These are phyloP conservation scores for Penicillium herquei DNA, from an alignment of 495 filamentous ascomycete genomes.

Conservation along the genomic window DNA sequence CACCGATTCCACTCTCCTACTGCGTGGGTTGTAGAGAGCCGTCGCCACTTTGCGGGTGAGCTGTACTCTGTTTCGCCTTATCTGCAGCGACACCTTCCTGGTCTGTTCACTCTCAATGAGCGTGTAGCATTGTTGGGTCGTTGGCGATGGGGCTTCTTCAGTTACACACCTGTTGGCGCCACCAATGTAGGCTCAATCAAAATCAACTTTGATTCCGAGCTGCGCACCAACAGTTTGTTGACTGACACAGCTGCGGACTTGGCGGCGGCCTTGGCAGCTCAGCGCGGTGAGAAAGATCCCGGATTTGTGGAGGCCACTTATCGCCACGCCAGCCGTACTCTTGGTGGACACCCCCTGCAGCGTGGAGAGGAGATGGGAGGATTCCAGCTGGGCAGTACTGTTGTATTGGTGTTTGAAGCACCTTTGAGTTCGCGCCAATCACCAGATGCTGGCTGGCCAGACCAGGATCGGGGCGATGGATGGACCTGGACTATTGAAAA, in stretches of 20 bases:
- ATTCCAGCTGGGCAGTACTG: constrained; percentile 92
- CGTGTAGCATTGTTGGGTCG: constrained; percentile 89
- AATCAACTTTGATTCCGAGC: constrained; percentile 94
- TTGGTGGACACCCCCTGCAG: constrained; percentile 78
- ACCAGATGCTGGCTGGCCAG: constrained; percentile 62
- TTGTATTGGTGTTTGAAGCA: constrained; percentile 96
- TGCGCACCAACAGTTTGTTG: constrained; percentile 86
- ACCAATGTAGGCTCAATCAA: constrained; percentile 99
- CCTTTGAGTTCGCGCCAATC: constrained; percentile 64
- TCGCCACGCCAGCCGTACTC: constrained; percentile 66
- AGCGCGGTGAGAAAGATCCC: constrained; percentile 73
- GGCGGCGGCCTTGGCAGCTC: constrained; percentile 73
- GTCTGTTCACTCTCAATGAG: constrained; percentile 95
- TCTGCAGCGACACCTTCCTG: constrained; percentile 84
- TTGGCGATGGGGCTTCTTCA: constrained; percentile 98
- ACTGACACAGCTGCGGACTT: constrained; percentile 86
- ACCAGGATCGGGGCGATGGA: constrained; percentile 57
- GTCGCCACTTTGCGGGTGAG: constrained; percentile 95
- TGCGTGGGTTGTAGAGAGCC: constrained; percentile 87
- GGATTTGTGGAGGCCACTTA: constrained; percentile 93
- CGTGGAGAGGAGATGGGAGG: constrained; percentile 97
- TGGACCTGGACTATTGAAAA: constrained; percentile 82
- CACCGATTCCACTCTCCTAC: constrained; percentile 96
- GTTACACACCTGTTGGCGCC: constrained; percentile 90
- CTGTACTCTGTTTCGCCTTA: constrained; percentile 94